Evolutionary conservation across 202 grass and related monocot species (phyloP).

Genomic region (Digitaria exilis): DNA sequence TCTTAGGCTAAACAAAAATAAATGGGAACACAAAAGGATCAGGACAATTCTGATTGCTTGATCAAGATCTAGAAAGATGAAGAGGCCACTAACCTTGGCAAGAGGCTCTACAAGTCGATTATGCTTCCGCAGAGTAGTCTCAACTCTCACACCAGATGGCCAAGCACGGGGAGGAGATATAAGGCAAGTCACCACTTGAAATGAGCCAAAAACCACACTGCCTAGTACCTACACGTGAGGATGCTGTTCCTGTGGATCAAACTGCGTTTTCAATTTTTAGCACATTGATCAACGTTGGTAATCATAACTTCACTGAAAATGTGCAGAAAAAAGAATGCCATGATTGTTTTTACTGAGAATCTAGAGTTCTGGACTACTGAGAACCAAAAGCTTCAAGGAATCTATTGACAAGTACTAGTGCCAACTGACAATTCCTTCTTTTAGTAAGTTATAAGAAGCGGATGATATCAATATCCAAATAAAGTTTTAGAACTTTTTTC

Average conservation of each 20-base stretch:
- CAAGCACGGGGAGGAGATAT: not conserved
- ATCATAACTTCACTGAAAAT: constrained; percentile 25
- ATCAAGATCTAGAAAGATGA: constrained; percentile 13
- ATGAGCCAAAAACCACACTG: not conserved
- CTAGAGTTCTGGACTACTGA: not conserved
- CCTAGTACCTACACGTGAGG: not conserved
- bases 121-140: not conserved
- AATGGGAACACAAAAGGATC: not conserved
- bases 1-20: not conserved
- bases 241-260: not conserved
- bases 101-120: not conserved
- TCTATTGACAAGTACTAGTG: constrained; percentile 26
- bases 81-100: constrained; percentile 21
- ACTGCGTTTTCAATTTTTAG: not conserved
- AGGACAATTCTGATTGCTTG: not conserved
- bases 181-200: not conserved
- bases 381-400: constrained; percentile 39
- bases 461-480: constrained; percentile 3
- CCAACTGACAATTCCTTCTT: not conserved
- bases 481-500: not conserved
- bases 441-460: not conserved
- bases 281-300: not conserved
- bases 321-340: not conserved
- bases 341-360: not conserved
- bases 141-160: constrained; percentile 10